Base-by-base conservation (phyloP, 192 early-diverging fungal species). In the Backusella mclennaniae region DNA sequence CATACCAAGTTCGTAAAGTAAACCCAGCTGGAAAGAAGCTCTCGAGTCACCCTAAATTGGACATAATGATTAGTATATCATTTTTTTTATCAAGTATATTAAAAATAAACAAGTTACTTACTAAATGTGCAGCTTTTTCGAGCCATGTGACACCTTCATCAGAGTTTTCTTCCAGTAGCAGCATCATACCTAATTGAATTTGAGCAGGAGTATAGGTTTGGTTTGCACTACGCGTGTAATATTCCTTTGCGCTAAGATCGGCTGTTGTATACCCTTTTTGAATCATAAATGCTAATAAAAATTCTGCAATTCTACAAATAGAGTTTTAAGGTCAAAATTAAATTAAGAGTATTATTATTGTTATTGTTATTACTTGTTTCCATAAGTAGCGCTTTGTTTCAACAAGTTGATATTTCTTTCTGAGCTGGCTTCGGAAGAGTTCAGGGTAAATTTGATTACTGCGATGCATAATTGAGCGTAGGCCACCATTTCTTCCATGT, bases 11-110 rank as follows among this genome's bases (percentile, higher is more conserved):
- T 80, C 76, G 29, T 80, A 78, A 66, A 80, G 67, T 11, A 73
- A 71, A n/a, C 81, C 84, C 6, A 84, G 77, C 6, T 80, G 76
- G 4, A 80, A 68, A 33, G 63, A n/a, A 0, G 83, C 80, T 19
- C 69, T 66, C 33, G 74, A 35, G 21, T 78, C 73, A 49, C 69
- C 74, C 83, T 83, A 66, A 74, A 29, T 42, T 41, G 9, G 19
- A 9, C 26, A 63, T 29, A 29, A 3, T 29, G 56, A 4, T 63
- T 63, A 63, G 7, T 63, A 26, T 63, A 49, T 68, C 0, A 71
- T 69, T 12, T 35, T 33, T 33, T 75, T 59, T 41, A 9, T 56
- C 11, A 63, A 1, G 46, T 31, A 14, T 29, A 63, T 29, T 63
- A 63, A 53, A 53, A 21, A n/a, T 53, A 33, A 19, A 63, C 21